Evolutionary conservation across 352 stramenopile genomes (phyloP).

Genomic region (Detonula confervacea): DNA sequence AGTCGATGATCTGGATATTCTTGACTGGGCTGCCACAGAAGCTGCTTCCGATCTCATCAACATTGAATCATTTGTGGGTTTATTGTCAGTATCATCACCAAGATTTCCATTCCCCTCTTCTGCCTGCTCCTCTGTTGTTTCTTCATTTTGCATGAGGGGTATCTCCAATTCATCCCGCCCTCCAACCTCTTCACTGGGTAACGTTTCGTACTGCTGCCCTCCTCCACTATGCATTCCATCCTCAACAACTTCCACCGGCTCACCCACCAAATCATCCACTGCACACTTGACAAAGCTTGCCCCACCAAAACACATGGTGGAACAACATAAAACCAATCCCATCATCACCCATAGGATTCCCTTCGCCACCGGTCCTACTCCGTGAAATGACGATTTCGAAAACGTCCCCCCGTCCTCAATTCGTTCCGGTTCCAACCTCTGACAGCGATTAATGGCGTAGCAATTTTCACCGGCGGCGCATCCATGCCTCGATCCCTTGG

Average conservation of each 20-base stretch:
- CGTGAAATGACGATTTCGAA: slow-evolving; percentile 31
- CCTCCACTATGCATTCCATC: slow-evolving; percentile 4
- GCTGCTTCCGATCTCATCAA: slow-evolving; percentile 22
- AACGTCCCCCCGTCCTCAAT: slow-evolving; percentile 39
- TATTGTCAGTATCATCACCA: neutral
- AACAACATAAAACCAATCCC: slow-evolving; percentile 52
- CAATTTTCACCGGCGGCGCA: slow-evolving; percentile 75
- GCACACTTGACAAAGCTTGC: slow-evolving; percentile 41
- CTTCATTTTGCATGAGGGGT: slow-evolving; percentile 19
- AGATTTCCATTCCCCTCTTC: neutral
- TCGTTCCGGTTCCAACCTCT: slow-evolving; percentile 62
- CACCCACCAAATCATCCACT: slow-evolving; percentile 47
- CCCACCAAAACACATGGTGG: slow-evolving; percentile 38
- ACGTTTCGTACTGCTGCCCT: slow-evolving; percentile 6
- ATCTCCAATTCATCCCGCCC: slow-evolving; percentile 20
- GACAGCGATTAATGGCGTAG: slow-evolving; percentile 81
- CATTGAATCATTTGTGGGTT: slow-evolving; percentile 7
- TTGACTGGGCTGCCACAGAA: slow-evolving; percentile 15
- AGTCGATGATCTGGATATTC: slow-evolving; percentile 13
- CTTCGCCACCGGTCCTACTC: slow-evolving; percentile 30
- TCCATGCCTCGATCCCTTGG: slow-evolving; percentile 70
- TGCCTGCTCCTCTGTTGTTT: slow-evolving; percentile 1
- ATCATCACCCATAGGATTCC: slow-evolving; percentile 29
- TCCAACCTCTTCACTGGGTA: slow-evolving; percentile 1
- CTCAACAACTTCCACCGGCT: slow-evolving; percentile 29